Evolutionary conservation across 306 rosid species (phyloP).

Genomic region (Mimosa bimucronata): DNA sequence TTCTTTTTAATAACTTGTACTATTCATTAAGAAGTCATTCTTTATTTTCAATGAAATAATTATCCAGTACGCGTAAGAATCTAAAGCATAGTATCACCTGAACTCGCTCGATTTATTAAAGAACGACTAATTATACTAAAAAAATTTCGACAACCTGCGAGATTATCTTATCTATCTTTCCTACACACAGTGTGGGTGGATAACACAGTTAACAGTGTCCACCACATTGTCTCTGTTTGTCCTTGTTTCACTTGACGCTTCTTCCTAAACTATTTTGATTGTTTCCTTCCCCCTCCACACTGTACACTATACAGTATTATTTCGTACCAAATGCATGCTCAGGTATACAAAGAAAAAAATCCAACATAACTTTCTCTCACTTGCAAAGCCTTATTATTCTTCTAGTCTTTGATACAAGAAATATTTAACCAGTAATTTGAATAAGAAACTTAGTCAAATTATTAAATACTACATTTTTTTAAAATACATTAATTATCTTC

Average conservation of each 20-base stretch:
- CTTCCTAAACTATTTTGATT: neutral
- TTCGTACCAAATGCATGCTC: constrained; percentile 5
- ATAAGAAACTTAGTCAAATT: too few relatives aligned
- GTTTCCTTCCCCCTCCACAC: neutral
- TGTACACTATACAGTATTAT: neutral
- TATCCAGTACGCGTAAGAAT: neutral
- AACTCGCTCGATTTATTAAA: too few relatives aligned
- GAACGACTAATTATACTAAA: too few relatives aligned
- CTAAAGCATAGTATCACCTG: too few relatives aligned
- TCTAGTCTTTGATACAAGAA: too few relatives aligned
- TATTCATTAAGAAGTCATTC: neutral
- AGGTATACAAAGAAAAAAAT: neutral
- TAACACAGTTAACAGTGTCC: neutral
- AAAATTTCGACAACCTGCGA: too few relatives aligned
- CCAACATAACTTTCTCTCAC: neutral
- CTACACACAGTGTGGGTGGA: neutral
- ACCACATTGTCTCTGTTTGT: neutral
- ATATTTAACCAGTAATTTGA: too few relatives aligned
- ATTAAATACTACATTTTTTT: too few relatives aligned
- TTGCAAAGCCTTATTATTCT: neutral
- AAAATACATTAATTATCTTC: too few relatives aligned
- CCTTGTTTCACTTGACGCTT: neutral
- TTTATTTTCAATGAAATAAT: neutral
- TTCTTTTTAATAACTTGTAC: neutral
- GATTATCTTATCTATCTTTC: neutral